Evolutionary conservation across 148 eudicot species (phyloP).

Genomic region (Oxyria digyna): DNA sequence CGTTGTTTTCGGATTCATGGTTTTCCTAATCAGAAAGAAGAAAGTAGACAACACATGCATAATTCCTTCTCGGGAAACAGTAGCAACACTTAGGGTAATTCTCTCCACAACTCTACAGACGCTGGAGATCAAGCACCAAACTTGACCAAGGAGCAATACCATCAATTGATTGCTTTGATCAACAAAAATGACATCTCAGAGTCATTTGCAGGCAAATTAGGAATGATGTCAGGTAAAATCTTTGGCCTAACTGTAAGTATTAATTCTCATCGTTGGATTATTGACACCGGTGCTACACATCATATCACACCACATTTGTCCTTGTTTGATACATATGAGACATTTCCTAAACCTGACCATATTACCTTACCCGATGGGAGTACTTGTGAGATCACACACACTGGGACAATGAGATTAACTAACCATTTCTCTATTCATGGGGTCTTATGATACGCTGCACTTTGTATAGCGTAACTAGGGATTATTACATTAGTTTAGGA

Average conservation of each 20-base stretch:
- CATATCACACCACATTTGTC: background rate
- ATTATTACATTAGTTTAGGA: too few relatives aligned
- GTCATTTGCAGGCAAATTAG: background rate
- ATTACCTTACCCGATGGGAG: background rate
- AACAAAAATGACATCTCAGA: background rate
- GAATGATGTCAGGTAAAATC: background rate
- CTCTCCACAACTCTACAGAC: too few relatives aligned
- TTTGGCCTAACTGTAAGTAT: background rate
- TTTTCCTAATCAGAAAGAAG: background rate
- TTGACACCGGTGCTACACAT: background rate
- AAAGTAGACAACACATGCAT: background rate
- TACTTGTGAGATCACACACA: background rate
- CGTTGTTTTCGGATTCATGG: background rate
- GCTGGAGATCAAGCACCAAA: background rate
- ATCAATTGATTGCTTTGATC: background rate
- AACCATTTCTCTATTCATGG: too few relatives aligned
- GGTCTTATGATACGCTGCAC: too few relatives aligned
- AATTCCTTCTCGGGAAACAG: background rate
- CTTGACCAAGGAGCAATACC: background rate
- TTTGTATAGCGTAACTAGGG: too few relatives aligned
- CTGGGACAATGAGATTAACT: too few relatives aligned
- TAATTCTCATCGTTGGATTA: background rate
- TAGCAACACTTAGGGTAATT: background rate
- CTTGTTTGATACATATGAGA: background rate
- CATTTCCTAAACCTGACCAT: background rate